Evolutionary conservation across 495 filamentous ascomycete genomes (phyloP).

Genomic region (Penicillium turbatum): DNA sequence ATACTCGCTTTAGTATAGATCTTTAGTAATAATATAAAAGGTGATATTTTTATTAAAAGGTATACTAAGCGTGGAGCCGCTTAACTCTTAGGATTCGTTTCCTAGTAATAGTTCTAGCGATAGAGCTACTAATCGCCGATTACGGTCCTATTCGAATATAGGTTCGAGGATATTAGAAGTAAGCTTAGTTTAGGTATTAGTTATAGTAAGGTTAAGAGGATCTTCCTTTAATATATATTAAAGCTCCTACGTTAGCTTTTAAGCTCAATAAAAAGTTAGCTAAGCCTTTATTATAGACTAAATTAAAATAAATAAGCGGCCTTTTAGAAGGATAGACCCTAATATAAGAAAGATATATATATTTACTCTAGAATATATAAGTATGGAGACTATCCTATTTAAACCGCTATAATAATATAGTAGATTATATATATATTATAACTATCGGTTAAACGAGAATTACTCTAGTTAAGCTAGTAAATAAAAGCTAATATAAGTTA

Average conservation of each 20-base stretch:
- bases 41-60: neutral
- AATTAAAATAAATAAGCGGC: neutral
- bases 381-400: neutral
- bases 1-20: too few species aligned
- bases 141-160: neutral
- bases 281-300: neutral
- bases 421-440: neutral
- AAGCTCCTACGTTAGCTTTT: slow-evolving; percentile 2
- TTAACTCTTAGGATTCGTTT: neutral
- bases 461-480: neutral
- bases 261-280: neutral
- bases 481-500: neutral
- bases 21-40: neutral
- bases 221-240: neutral
- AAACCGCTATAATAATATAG: neutral
- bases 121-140: neutral
- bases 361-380: too few species aligned
- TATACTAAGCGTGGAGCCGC: neutral
- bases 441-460: neutral
- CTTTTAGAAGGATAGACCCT: too few species aligned
- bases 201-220: neutral
- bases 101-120: slow-evolving; percentile 1
- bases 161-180: neutral
- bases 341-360: too few species aligned
- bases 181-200: neutral